phyloP scores from a whole-genome alignment of 495 filamentous ascomycete species.

The Pyronema omphalodes region DNA sequence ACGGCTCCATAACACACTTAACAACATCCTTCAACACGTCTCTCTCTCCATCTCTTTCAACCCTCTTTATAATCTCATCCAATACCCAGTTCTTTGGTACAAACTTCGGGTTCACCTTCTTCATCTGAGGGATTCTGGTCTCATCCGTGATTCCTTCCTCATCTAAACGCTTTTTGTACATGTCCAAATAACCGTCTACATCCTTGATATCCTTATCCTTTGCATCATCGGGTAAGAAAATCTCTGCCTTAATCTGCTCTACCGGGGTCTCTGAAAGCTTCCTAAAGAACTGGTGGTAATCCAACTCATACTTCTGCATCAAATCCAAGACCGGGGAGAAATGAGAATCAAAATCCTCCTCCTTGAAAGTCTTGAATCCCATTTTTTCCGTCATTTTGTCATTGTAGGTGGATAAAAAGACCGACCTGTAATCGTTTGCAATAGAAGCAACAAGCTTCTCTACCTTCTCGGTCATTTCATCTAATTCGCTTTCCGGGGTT shows the following conservation, averaged over 20 bases:
- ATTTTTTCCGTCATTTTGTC: slow-evolving; percentile 58
- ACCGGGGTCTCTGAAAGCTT: slow-evolving; percentile 43
- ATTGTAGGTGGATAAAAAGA: slow-evolving; percentile 76
- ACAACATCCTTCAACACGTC: slow-evolving; percentile 57
- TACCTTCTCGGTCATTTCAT: slow-evolving; percentile 54
- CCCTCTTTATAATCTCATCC: slow-evolving; percentile 74
- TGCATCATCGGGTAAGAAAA: slow-evolving; percentile 36
- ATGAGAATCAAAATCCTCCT: slow-evolving; percentile 56
- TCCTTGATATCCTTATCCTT: slow-evolving; percentile 45
- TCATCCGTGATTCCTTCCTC: slow-evolving; percentile 32
- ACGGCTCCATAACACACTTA: slow-evolving; percentile 64
- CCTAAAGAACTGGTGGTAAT: slow-evolving; percentile 87
- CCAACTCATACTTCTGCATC: slow-evolving; percentile 58
- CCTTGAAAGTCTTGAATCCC: slow-evolving; percentile 45
- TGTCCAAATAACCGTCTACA: slow-evolving; percentile 56
- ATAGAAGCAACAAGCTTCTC: slow-evolving; percentile 59
- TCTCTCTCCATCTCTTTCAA: slow-evolving; percentile 65
- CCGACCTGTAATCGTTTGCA: slow-evolving; percentile 68
- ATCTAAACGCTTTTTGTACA: slow-evolving; percentile 43
- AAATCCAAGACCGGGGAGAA: slow-evolving; percentile 68
- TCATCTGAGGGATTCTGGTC: slow-evolving; percentile 62
- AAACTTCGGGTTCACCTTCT: slow-evolving; percentile 75
- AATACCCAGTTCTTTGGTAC: slow-evolving; percentile 77
- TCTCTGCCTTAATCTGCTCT: slow-evolving; percentile 38
- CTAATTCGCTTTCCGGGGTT: slow-evolving; percentile 44